A percentile compares a stretch with the other conserved stretches of the same genome.
These are phyloP conservation scores for Pleurotus ostreatus DNA, from an alignment of 768 basidiomycete species.

Conservation along the genomic window DNA sequence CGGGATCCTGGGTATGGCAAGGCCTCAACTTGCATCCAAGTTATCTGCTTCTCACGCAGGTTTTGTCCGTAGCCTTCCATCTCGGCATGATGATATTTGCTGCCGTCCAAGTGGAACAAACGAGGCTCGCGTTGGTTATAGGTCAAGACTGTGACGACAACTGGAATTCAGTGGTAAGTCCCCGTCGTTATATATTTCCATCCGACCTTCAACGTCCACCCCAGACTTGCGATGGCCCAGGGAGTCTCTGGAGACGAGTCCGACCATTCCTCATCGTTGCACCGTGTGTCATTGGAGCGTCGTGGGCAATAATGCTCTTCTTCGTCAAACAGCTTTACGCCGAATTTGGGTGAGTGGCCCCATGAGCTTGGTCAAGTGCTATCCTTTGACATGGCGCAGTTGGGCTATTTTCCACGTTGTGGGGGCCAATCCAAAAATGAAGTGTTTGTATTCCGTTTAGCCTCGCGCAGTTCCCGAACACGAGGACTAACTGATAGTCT, in stretches of 20 bases:
- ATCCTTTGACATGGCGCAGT: constrained; percentile 31
- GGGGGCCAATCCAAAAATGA: constrained; percentile 81
- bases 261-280: constrained; percentile 67
- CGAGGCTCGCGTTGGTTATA: constrained; percentile 54
- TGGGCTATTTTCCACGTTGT: constrained; percentile 93
- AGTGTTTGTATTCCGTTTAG: constrained; percentile 45
- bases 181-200: background rate
- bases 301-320: constrained; percentile 66
- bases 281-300: constrained; percentile 62
- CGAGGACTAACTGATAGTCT: background rate
- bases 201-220: background rate
- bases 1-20: constrained; percentile 60
- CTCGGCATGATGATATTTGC: constrained; percentile 68
- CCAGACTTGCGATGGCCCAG: constrained; percentile 46
- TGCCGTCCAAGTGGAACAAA: constrained; percentile 75
- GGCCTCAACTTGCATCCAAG: no score
- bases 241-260: constrained; percentile 57
- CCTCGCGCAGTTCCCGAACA: constrained; percentile 1
- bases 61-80: constrained; percentile 57
- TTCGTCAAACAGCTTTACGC: constrained; percentile 67
- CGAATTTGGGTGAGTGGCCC: constrained; percentile 73
- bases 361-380: constrained; percentile 3
- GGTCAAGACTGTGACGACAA: constrained; percentile 27
- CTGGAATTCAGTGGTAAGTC: constrained; percentile 36
- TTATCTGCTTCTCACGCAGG: no score